Evolutionary conservation across 345 rosid genomes (phyloP).

Genomic region (Laguncularia racemosa): DNA sequence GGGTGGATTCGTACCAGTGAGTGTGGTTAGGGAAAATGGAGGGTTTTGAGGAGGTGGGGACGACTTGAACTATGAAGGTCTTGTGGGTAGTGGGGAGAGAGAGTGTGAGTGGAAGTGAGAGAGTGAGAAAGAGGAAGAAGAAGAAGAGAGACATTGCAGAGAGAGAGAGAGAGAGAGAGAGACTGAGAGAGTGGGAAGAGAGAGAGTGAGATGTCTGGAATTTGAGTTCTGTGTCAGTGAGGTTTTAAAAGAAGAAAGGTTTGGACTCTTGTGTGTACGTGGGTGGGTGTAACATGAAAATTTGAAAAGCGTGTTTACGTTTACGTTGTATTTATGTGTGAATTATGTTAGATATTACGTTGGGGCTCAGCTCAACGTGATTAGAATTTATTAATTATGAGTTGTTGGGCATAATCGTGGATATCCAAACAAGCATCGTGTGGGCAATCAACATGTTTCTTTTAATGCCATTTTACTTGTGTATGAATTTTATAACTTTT

Average conservation of each 20-base stretch:
- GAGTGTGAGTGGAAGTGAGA: neutral
- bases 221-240: neutral
- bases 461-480: no score
- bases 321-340: no score
- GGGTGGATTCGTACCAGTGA: conserved; percentile 78
- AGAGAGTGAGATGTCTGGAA: neutral
- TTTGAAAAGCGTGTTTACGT: no score
- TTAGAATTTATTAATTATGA: no score
- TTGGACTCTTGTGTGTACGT: no score
- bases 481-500: no score
- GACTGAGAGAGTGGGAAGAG: neutral
- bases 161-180: neutral
- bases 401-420: no score
- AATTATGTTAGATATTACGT: no score
- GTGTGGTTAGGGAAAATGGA: conserved; percentile 73
- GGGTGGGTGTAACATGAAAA: no score
- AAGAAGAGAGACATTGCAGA: neutral
- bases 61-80: conserved; percentile 52
- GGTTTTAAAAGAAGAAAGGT: neutral
- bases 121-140: neutral
- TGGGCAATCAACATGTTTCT: no score
- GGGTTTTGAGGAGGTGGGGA: conserved; percentile 56
- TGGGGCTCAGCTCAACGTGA: no score
- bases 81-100: conserved; percentile 5
- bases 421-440: no score